Conservation (phyloP, 139 green algal species). For the Chlamydomonas applanata region DNA sequence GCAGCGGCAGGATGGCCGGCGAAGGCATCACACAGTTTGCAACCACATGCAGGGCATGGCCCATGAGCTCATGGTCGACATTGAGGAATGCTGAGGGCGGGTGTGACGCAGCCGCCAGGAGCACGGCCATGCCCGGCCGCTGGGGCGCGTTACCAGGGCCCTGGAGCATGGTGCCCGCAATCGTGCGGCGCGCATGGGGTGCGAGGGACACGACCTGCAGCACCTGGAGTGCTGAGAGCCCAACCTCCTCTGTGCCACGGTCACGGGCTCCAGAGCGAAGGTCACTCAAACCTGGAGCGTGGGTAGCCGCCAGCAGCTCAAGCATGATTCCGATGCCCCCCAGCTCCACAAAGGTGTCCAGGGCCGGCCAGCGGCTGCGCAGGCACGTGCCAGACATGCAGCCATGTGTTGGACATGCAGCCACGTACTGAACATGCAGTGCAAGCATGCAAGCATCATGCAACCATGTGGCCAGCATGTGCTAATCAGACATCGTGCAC, state of each 20-base stretch:
- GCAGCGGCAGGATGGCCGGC: conserved; percentile 33
- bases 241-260: too few relatives aligned
- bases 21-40: conserved; percentile 53
- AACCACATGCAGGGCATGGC: conserved; percentile 53
- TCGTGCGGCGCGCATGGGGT: conserved; percentile 36
- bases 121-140: conserved; percentile 43
- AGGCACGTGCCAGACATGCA: too few relatives aligned
- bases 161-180: conserved; percentile 16
- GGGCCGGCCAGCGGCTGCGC: conserved; percentile 39
- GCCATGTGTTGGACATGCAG: too few relatives aligned
- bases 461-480: too few relatives aligned
- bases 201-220: conserved; percentile 59
- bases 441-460: too few relatives aligned
- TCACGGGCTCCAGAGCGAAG: too few relatives aligned
- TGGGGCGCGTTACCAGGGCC: conserved; percentile 7
- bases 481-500: too few relatives aligned
- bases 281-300: too few relatives aligned
- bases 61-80: conserved; percentile 54
- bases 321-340: conserved; percentile 46
- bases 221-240: conserved; percentile 50
- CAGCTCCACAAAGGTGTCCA: conserved; percentile 39
- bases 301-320: conserved; percentile 36
- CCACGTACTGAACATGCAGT: too few relatives aligned
- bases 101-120: conserved; percentile 48
- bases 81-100: conserved; percentile 36